Percentiles rank a stretch among this genome's conserved stretches.
phyloP scores from a whole-genome alignment of 257 asterid species.

The Schizonepeta tenuifolia region DNA sequence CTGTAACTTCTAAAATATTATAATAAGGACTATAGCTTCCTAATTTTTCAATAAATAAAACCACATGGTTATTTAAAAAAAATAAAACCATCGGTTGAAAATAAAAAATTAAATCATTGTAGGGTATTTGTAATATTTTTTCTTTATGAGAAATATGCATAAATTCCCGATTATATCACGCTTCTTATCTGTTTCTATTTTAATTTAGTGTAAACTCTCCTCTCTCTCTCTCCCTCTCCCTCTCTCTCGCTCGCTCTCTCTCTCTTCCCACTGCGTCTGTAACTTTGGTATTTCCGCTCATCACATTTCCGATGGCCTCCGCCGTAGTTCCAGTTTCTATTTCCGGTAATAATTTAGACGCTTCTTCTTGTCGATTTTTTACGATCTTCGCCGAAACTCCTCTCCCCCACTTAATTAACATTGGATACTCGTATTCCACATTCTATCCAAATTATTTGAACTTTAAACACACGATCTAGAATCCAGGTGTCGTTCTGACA shows the following conservation, averaged over 20 bases:
- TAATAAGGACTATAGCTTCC: too few relatives aligned
- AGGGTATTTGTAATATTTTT: too few relatives aligned
- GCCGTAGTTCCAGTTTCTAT: conserved; percentile 46
- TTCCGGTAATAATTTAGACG: conserved; percentile 43
- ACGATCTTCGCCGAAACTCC: conserved; percentile 21
- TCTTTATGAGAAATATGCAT: background rate
- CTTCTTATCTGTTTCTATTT: conserved; percentile 14
- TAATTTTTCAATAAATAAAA: too few relatives aligned
- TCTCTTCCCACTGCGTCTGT: conserved; percentile 22
- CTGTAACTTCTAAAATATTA: too few relatives aligned
- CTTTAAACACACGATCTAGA: conserved; percentile 4
- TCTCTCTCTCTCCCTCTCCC: conserved; percentile 23
- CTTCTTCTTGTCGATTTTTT: background rate
- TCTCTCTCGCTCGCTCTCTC: too few relatives aligned
- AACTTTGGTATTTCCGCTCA: conserved; percentile 5
- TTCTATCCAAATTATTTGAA: conserved; percentile 15
- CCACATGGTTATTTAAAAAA: too few relatives aligned
- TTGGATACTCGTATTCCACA: background rate
- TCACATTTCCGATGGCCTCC: conserved; percentile 55
- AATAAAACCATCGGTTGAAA: too few relatives aligned
- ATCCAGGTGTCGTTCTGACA: background rate
- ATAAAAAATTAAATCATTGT: too few relatives aligned
- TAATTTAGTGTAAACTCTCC: background rate
- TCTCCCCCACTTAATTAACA: conserved; percentile 4
- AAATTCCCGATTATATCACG: conserved; percentile 22